A percentile compares a stretch with the other conserved stretches of the same genome.
Conservation (phyloP, 2,329 filamentous ascomycete genomes). For the Lachnellula occidentalis region DNA sequence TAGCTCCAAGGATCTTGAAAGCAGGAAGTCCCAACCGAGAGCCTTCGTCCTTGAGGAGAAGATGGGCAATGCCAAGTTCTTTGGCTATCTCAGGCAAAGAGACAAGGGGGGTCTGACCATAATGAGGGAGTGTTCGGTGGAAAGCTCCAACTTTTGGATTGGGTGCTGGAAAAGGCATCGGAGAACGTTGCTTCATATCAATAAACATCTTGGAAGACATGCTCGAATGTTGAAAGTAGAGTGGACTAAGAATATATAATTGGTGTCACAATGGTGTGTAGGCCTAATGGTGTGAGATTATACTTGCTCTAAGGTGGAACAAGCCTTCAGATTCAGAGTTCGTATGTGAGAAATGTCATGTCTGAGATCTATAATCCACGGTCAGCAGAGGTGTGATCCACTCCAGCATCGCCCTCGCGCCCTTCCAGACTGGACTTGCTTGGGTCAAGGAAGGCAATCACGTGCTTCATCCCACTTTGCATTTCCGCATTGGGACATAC, state of each 20-base stretch:
- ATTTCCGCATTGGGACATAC: too few species aligned
- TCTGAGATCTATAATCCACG: too few species aligned
- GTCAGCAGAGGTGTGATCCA: too few species aligned
- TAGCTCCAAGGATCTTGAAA: slow-evolving; percentile 79
- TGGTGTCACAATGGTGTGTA: neutral
- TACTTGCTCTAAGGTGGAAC: neutral
- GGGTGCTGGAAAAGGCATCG: neutral
- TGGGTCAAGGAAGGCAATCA: too few species aligned
- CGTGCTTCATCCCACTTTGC: too few species aligned
- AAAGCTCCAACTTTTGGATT: neutral
- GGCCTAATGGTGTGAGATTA: too few species aligned
- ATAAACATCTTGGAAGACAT: neutral
- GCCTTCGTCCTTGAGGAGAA: slow-evolving; percentile 69
- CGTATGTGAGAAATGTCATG: too few species aligned
- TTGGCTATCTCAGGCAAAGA: slow-evolving; percentile 48
- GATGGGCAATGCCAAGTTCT: slow-evolving; percentile 49
- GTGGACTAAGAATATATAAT: neutral
- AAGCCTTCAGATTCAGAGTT: too few species aligned
- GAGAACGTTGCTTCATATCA: neutral
- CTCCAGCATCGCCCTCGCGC: too few species aligned
- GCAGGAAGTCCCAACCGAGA: slow-evolving; percentile 62
- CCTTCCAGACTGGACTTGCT: too few species aligned
- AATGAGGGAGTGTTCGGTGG: neutral
- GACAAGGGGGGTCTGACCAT: slow-evolving; percentile 24
- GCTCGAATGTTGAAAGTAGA: too few species aligned